phyloP scores from a whole-genome alignment of 257 asterid genomes.

The Solanum tarapatanum region DNA sequence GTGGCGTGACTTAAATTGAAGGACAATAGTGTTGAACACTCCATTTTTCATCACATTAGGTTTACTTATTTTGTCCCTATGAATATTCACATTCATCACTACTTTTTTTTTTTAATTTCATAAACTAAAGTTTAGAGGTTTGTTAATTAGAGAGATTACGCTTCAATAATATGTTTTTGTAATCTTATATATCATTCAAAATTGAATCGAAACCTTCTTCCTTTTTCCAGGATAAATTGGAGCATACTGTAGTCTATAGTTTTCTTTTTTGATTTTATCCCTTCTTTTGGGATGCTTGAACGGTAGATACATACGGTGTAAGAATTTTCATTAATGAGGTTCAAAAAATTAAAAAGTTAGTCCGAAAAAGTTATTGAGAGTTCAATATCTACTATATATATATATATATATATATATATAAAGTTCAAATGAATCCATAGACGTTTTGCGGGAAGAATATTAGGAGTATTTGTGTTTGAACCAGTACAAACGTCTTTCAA shows the following conservation, averaged over 20 bases:
- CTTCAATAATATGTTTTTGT: not conserved
- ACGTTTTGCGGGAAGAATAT: not conserved
- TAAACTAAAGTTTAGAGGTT: not conserved
- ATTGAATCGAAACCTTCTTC: not conserved
- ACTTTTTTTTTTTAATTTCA: not conserved
- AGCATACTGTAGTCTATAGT: not conserved
- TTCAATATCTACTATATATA: not conserved
- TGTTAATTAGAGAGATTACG: not conserved
- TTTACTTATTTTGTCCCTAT: not conserved
- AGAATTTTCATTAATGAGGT: too few relatives aligned
- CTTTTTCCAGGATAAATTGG: not conserved
- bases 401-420: too few relatives aligned
- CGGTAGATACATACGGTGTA: not conserved
- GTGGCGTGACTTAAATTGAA: slow-evolving; percentile 10
- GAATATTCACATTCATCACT: not conserved
- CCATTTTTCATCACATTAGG: slow-evolving; percentile 7
- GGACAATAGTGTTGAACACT: not conserved
- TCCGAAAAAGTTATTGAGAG: too few relatives aligned
- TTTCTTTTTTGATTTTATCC: not conserved
- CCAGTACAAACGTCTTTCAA: not conserved
- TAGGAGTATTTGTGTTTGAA: not conserved
- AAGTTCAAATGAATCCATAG: not conserved
- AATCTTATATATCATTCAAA: not conserved
- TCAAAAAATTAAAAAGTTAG: too few relatives aligned
- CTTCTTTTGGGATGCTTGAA: not conserved